A percentile compares a stretch with the other conserved stretches of the same genome.
Evolutionary conservation across 2,329 filamentous ascomycete species (phyloP).

Genomic region (Huntiella decipiens): DNA sequence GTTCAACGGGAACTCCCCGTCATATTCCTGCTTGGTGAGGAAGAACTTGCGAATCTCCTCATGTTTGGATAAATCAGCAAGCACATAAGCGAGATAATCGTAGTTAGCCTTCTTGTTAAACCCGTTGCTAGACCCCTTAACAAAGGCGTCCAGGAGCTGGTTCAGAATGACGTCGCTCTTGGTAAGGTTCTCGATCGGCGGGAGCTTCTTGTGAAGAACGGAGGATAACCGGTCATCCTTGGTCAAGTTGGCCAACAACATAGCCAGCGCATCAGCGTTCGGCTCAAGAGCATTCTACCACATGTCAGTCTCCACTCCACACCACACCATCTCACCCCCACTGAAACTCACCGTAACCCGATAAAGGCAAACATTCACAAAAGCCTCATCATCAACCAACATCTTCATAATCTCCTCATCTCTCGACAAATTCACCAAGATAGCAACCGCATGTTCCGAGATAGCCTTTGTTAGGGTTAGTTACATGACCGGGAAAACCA

Average conservation of each 20-base stretch:
- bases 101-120: constrained; percentile 77
- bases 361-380: constrained; percentile 53
- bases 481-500: neutral
- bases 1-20: constrained; percentile 67
- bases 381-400: constrained; percentile 60
- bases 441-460: constrained; percentile 78
- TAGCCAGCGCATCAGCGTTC: constrained; percentile 69
- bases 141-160: constrained; percentile 88
- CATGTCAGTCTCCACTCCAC: neutral
- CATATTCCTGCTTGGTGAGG: constrained; percentile 53
- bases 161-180: constrained; percentile 61
- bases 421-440: constrained; percentile 69
- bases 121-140: constrained; percentile 64
- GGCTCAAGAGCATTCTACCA: constrained; percentile 49
- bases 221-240: constrained; percentile 59
- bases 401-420: constrained; percentile 57
- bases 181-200: constrained; percentile 48
- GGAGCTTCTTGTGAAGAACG: constrained; percentile 49
- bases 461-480: constrained; percentile 42
- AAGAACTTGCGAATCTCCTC: constrained; percentile 58
- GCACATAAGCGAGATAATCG: constrained; percentile 86
- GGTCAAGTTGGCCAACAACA: constrained; percentile 81
- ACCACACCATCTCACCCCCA: too few relatives aligned
- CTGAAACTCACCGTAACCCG: constrained; percentile 48
- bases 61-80: constrained; percentile 80